A percentile compares a stretch with the other conserved stretches of the same genome.
Conservation (phyloP, 176 grass and related monocot genomes). For the Aegilops umbellulata region DNA sequence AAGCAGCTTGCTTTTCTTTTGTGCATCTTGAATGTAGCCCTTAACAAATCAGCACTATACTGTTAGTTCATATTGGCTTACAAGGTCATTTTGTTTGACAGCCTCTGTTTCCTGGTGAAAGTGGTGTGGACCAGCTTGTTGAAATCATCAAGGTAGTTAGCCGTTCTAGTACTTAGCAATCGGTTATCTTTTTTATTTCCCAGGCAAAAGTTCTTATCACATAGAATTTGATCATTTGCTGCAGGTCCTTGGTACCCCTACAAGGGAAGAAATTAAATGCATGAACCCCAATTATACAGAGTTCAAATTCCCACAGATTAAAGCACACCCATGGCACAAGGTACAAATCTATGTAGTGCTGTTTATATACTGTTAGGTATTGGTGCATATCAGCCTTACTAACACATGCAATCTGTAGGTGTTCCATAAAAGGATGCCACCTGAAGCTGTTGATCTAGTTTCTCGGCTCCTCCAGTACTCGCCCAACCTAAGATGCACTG, state of each 20-base stretch:
- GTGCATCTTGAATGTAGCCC: background rate
- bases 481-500: conserved; percentile 66
- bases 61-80: conserved; percentile 10
- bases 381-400: background rate
- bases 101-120: conserved; percentile 84
- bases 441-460: conserved; percentile 80
- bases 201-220: background rate
- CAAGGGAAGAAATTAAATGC: conserved; percentile 89
- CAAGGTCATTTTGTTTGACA: conserved; percentile 30
- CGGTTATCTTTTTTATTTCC: background rate
- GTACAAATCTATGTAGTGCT: conserved; percentile 23
- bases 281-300: conserved; percentile 86
- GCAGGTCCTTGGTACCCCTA: conserved; percentile 74
- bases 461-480: conserved; percentile 79
- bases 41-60: background rate
- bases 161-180: background rate
- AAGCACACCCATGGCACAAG: conserved; percentile 89
- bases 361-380: background rate
- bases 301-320: conserved; percentile 82
- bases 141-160: conserved; percentile 73
- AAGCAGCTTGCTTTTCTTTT: background rate
- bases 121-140: conserved; percentile 84
- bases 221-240: conserved; percentile 7
- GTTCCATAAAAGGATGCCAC: conserved; percentile 72
- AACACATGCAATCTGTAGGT: conserved; percentile 39